These are phyloP conservation scores for Monosporascus sp. DNA, from an alignment of 2,329 filamentous ascomycete genomes.

Conservation along the genomic window DNA sequence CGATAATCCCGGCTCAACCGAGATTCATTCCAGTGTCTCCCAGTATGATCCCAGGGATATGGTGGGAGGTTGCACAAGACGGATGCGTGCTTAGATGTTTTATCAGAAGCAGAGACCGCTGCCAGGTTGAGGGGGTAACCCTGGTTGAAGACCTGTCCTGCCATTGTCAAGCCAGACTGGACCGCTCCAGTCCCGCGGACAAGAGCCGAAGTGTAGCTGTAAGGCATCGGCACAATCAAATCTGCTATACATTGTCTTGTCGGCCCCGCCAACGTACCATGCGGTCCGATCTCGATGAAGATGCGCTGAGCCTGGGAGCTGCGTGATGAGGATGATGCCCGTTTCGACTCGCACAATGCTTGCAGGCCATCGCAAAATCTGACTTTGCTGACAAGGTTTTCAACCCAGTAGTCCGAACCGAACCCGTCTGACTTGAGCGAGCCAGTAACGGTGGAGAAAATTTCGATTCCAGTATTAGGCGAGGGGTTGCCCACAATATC, in stretches of 20 bases:
- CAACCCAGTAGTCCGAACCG: conserved; percentile 6
- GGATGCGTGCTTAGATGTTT: conserved; percentile 6
- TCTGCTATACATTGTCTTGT: neutral
- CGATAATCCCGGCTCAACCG: conserved; percentile 21
- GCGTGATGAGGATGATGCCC: neutral
- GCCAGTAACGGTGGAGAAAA: neutral
- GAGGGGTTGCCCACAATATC: neutral
- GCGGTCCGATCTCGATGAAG: too few species aligned
- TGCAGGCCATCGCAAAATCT: neutral
- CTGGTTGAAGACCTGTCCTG: conserved; percentile 13
- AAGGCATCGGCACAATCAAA: neutral
- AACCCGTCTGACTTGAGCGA: neutral
- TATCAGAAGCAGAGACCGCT: conserved; percentile 15
- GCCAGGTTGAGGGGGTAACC: conserved; percentile 7
- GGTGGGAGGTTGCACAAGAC: conserved; percentile 29
- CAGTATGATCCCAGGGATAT: conserved; percentile 38
- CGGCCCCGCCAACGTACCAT: too few species aligned
- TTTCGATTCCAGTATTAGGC: neutral
- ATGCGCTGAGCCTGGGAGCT: too few species aligned
- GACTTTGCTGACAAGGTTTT: neutral
- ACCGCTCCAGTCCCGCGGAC: neutral
- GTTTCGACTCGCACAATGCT: neutral
- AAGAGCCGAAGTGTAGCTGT: neutral
- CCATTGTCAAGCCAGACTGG: neutral
- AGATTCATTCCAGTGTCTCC: conserved; percentile 28